Conservation (phyloP, 345 rosid genomes). For the Eucalyptus marginata region DNA sequence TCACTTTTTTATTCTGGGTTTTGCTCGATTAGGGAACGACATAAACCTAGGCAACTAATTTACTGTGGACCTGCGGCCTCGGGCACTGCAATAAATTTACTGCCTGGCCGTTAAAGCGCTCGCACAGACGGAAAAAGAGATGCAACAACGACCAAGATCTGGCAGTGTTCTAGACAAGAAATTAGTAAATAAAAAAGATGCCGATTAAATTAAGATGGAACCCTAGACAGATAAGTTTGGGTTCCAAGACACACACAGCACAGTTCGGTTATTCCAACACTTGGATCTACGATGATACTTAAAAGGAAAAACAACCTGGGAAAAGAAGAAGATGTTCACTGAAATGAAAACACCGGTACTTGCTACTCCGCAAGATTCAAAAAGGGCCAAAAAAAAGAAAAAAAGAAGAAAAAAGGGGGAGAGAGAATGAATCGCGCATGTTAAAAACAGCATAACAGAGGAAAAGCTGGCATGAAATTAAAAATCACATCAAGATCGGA, state of each 20-base stretch:
- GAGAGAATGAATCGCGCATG: neutral
- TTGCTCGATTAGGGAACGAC: neutral
- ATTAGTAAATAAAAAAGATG: neutral
- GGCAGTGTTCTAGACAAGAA: neutral
- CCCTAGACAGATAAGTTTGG: neutral
- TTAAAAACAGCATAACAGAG: neutral
- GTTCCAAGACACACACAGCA: neutral
- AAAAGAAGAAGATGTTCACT: neutral
- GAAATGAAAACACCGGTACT: neutral
- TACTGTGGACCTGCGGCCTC: neutral
- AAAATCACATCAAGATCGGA: neutral
- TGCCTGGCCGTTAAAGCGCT: neutral
- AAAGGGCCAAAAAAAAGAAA: neutral
- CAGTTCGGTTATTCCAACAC: neutral
- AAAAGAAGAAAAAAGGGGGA: neutral
- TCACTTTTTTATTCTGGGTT: neutral
- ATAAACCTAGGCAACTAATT: neutral
- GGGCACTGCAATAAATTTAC: neutral
- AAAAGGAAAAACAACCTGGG: neutral
- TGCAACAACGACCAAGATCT: neutral
- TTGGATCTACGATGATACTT: neutral
- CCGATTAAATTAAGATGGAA: neutral
- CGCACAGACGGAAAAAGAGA: neutral
- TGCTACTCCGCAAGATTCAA: neutral
- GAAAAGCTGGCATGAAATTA: neutral